phyloP scores from a whole-genome alignment of 2,329 filamentous ascomycete genomes.

The Xylariomycetidae sp. region DNA sequence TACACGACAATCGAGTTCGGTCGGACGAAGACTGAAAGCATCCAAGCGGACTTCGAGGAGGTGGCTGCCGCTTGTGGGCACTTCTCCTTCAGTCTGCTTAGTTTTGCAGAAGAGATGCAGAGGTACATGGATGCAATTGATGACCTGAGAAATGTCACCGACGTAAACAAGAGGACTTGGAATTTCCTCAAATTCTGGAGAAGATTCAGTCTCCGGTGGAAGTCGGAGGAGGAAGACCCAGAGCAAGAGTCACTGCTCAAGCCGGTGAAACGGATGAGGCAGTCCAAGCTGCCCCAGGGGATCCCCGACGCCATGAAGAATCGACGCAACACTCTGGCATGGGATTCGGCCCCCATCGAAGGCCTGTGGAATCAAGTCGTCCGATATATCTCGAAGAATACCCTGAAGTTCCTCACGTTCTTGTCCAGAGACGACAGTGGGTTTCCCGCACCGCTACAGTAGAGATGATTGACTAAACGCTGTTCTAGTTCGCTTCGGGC shows the following conservation, averaged over 20 bases:
- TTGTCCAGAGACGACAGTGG: slow-evolving; percentile 48
- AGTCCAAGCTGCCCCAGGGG: slow-evolving; percentile 49
- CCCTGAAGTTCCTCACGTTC: slow-evolving; percentile 41
- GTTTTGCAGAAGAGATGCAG: slow-evolving; percentile 86
- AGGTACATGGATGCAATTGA: slow-evolving; percentile 78
- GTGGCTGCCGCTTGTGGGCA: slow-evolving; percentile 96
- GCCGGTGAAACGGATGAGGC: slow-evolving; percentile 41
- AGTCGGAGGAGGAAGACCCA: slow-evolving; percentile 27
- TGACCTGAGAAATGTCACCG: slow-evolving; percentile 68
- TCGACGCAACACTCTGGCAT: slow-evolving; percentile 48
- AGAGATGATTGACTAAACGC: slow-evolving; percentile 14
- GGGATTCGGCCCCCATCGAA: slow-evolving; percentile 45
- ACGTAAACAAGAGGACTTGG: slow-evolving; percentile 63
- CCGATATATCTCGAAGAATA: slow-evolving; percentile 37
- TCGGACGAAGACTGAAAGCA: slow-evolving; percentile 60
- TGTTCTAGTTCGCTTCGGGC: slow-evolving; percentile 59
- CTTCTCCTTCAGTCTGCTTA: slow-evolving; percentile 86
- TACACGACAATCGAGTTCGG: slow-evolving; percentile 75
- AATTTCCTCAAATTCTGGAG: slow-evolving; percentile 81
- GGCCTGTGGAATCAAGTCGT: slow-evolving; percentile 32
- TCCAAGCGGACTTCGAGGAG: slow-evolving; percentile 92
- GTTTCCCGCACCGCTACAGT: slow-evolving; percentile 9
- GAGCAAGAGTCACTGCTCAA: slow-evolving; percentile 38
- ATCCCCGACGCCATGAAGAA: slow-evolving; percentile 48
- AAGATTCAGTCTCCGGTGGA: slow-evolving; percentile 24